A percentile compares a stretch with the other conserved stretches of the same genome.
These are phyloP conservation scores for Apiospora hydei DNA, from an alignment of 2,329 filamentous ascomycete species.

Conservation along the genomic window DNA sequence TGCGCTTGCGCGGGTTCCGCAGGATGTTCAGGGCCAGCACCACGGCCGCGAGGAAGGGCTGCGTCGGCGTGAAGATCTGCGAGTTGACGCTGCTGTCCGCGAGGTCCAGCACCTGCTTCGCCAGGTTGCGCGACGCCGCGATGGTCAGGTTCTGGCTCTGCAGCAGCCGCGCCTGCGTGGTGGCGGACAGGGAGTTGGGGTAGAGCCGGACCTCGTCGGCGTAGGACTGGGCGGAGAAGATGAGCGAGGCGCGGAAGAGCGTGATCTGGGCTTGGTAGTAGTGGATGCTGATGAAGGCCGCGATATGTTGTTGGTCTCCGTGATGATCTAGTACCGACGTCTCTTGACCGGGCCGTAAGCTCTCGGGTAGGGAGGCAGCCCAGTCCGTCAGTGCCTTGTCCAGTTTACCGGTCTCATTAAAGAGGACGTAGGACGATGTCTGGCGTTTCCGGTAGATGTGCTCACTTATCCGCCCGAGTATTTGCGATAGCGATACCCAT, in stretches of 20 bases:
- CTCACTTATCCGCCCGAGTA: conserved; percentile 30
- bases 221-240: conserved; percentile 32
- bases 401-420: conserved; percentile 25
- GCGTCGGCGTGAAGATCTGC: conserved; percentile 28
- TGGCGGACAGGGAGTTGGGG: neutral
- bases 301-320: conserved; percentile 2
- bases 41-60: conserved; percentile 31
- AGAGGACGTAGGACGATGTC: conserved; percentile 24
- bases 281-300: conserved; percentile 24
- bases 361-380: conserved; percentile 29
- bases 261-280: conserved; percentile 32
- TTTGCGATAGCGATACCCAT: conserved; percentile 30
- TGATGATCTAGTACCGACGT: neutral
- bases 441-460: conserved; percentile 30
- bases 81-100: conserved; percentile 29
- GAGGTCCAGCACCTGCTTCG: conserved; percentile 29
- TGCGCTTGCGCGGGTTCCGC: conserved; percentile 29
- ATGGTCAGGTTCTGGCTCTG: conserved; percentile 28
- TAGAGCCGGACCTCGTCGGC: conserved; percentile 27
- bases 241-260: conserved; percentile 30
- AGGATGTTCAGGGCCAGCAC: conserved; percentile 34
- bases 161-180: neutral
- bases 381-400: conserved; percentile 32
- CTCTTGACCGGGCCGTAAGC: conserved; percentile 24
- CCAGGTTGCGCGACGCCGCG: conserved; percentile 27